Evolutionary conservation across 257 asterid species (phyloP).

Genomic region (Jacaranda copaia): DNA sequence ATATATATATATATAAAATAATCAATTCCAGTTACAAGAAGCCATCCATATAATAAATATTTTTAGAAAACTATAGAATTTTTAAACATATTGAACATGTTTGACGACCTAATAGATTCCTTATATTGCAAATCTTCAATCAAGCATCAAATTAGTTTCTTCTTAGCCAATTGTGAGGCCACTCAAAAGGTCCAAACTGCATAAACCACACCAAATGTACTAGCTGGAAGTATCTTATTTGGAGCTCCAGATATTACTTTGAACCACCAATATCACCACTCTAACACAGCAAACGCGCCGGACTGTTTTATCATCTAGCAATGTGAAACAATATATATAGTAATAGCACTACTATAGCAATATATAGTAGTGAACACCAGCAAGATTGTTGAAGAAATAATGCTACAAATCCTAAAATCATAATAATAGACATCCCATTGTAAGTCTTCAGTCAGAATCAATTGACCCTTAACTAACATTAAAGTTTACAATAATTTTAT

Average conservation of each 20-base stretch:
- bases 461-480: not conserved
- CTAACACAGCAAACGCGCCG: not conserved
- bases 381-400: not conserved
- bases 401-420: not conserved
- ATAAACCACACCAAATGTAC: not conserved
- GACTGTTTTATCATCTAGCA: not conserved
- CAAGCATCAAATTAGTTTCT: not conserved
- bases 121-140: not conserved
- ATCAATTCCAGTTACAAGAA: constrained; percentile 11
- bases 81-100: not conserved
- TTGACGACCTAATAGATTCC: constrained; percentile 3
- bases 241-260: not conserved
- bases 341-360: not conserved
- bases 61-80: constrained; percentile 8
- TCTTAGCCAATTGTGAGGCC: not conserved
- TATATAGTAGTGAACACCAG: not conserved
- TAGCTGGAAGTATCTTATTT: not conserved
- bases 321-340: not conserved
- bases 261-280: constrained; percentile 7
- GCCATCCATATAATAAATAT: not conserved
- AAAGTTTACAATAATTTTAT: not conserved
- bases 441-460: not conserved
- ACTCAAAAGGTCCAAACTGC: not conserved
- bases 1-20: not conserved
- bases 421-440: not conserved